phyloP scores from a whole-genome alignment of 73 alveolate genomes.

The Paramecium caudatum region DNA sequence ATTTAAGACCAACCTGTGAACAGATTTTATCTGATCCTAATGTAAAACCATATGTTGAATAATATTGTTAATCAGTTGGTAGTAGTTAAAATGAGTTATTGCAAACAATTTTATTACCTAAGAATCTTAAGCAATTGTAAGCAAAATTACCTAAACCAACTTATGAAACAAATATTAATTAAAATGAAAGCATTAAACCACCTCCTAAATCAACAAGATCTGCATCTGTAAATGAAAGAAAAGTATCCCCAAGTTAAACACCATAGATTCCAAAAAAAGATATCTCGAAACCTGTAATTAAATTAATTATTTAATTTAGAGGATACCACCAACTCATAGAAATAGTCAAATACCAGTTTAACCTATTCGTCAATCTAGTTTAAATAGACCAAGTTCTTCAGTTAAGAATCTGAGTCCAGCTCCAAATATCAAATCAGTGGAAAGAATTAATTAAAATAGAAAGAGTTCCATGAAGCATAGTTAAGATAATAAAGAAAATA shows the following conservation, averaged over 20 bases:
- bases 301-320: not conserved
- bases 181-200: not conserved
- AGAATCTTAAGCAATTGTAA: constrained; percentile 31
- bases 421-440: not conserved
- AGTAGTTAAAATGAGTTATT: not conserved
- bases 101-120: constrained; percentile 13
- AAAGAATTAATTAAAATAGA: not conserved
- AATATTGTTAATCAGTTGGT: constrained; percentile 2
- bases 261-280: constrained; percentile 20
- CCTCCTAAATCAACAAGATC: constrained; percentile 59
- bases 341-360: not conserved
- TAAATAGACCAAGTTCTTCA: not conserved
- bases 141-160: constrained; percentile 64
- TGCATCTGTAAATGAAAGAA: constrained; percentile 25
- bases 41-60: constrained; percentile 45
- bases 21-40: constrained; percentile 61
- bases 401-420: not conserved
- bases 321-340: not conserved
- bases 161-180: constrained; percentile 9
- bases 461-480: not conserved
- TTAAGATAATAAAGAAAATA: not conserved
- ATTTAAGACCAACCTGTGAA: constrained; percentile 78
- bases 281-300: constrained; percentile 22
- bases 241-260: constrained; percentile 7
- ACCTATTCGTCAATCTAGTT: constrained; percentile 14